Base-by-base conservation (phyloP, 1,284 basidiomycete species). In the Sanghuangporus sanghuang region DNA sequence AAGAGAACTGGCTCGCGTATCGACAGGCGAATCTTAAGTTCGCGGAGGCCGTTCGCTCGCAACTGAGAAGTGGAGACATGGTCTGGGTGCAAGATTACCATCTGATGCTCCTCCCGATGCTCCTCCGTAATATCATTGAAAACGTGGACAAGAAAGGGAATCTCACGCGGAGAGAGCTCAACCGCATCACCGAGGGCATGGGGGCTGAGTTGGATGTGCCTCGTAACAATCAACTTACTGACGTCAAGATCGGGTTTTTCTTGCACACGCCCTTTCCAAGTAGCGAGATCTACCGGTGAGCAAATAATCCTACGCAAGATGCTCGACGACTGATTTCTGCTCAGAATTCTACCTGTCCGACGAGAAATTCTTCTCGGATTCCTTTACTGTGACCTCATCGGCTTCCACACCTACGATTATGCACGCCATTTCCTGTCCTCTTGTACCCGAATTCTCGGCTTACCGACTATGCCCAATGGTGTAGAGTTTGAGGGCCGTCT, bases 391-490 rank as follows among this genome's bases (percentile, higher is more conserved):
- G 97, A 99, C 73, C 83, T 99, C 67, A 94, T 98, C 69, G 95
- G 95, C 57, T 99, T 99, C 85, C 96, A 99, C 79, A 99, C 97
- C 1, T 99, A 98, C 76, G 97, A 99, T 77, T 99, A 99, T 73
- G 96, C 96, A 0, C 94, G 97, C 32, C 96, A 99, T 77, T 99
- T 99, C 84, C 82, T 99, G 48, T 98, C 96, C 1, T 96, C 95
- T 40, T 98, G 96, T 77, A 98, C 96, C 1, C 92, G 97, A 56
- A 96, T 99, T 68, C 87, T 99, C 23, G 92, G 91, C 36, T 80
- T 98, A n/a, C 90, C 95, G 3, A 98, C 96, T 0, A 96, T 98
- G 89, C 96, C 96, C 5, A 99, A 99, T 74, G 95, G 96, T 59
- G 92, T 98, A 70, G 94, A 97, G 71, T 96, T 97, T 70, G 94